Conservation (phyloP, 192 early-diverging fungal genomes). For the Podochytrium sp. region DNA sequence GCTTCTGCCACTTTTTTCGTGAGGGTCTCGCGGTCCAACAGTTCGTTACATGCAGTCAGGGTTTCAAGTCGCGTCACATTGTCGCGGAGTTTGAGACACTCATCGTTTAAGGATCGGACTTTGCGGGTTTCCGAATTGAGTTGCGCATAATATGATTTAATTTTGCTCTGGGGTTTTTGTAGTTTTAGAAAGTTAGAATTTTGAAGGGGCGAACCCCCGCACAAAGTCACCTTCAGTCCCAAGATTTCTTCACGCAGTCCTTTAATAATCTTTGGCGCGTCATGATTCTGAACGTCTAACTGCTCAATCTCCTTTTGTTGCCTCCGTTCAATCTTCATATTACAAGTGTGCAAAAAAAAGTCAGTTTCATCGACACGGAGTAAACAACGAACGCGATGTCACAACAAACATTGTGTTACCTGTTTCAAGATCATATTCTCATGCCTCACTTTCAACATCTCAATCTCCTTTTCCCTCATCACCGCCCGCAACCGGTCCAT, state of each 20-base stretch:
- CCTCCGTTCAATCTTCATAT: conserved; percentile 52
- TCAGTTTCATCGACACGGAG: not conserved
- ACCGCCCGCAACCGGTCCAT: conserved; percentile 44
- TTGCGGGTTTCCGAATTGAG: conserved; percentile 45
- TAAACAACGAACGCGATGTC: no score
- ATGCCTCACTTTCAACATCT: conserved; percentile 45
- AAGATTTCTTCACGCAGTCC: conserved; percentile 52
- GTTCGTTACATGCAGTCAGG: conserved; percentile 38
- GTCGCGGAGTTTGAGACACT: conserved; percentile 44
- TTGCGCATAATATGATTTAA: conserved; percentile 53
- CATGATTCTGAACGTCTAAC: conserved; percentile 48
- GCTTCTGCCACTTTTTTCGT: conserved; percentile 33
- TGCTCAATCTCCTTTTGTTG: conserved; percentile 57
- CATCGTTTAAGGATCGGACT: conserved; percentile 51
- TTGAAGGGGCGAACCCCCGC: no score
- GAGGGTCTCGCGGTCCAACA: conserved; percentile 43
- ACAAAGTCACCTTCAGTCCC: conserved; percentile 44
- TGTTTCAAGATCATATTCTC: conserved; percentile 58
- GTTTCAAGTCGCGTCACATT: conserved; percentile 39
- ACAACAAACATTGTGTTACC: conserved; percentile 29
- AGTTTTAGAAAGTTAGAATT: not conserved
- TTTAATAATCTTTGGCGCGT: conserved; percentile 53
- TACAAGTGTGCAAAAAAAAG: conserved; percentile 10
- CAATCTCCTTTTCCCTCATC: conserved; percentile 53
- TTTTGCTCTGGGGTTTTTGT: conserved; percentile 53